Evolutionary conservation across 177 flowering plant genomes (phyloP).

Genomic region (Vitis hybrid): DNA sequence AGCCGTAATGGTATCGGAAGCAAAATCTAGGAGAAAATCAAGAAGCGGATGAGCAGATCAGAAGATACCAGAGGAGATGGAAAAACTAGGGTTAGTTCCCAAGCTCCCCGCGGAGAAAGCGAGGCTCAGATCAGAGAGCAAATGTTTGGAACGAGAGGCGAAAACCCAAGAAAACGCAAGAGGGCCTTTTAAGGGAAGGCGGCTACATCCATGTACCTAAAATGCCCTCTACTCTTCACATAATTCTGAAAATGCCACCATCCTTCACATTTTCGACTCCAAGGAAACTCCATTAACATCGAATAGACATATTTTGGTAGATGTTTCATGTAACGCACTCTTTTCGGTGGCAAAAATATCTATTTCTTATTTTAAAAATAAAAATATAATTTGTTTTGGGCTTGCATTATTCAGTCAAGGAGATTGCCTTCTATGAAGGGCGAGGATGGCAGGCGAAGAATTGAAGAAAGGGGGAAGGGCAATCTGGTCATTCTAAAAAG

Average conservation of each 20-base stretch:
- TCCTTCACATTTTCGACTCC: no score
- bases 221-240: background rate
- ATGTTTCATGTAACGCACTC: no score
- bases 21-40: background rate
- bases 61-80: background rate
- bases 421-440: background rate
- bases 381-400: no score
- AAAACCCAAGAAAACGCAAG: background rate
- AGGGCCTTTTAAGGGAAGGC: background rate
- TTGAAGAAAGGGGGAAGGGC: no score
- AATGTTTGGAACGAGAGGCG: background rate
- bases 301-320: no score
- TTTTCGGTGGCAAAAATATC: no score
- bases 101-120: background rate
- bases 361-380: no score
- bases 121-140: background rate
- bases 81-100: background rate
- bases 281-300: no score
- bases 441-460: no score
- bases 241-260: slow-evolving; percentile 1
- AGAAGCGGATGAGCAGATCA: slow-evolving; percentile 2
- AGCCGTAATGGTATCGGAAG: background rate
- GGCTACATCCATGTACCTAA: background rate
- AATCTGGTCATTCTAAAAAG: no score
- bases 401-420: no score